Evolutionary conservation across 2,329 filamentous ascomycete species (phyloP), one percentile per base, ranked within the genome.

Genomic region (Plenodomus biglobosus): DNA sequence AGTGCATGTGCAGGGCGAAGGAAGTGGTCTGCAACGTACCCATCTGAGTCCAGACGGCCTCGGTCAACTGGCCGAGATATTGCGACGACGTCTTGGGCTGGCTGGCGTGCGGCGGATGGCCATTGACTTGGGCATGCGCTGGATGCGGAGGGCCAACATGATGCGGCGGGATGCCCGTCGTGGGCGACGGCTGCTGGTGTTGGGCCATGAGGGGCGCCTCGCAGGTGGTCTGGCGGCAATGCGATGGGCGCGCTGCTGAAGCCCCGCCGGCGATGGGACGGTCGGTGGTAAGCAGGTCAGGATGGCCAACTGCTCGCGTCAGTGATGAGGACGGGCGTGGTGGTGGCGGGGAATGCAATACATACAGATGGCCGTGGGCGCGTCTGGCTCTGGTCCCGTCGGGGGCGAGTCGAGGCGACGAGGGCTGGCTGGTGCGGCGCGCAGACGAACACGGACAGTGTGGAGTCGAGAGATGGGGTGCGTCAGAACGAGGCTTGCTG

Each of bases 41-140:
- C 61, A 97, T 88, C 70, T 94, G 88, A 67, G 95, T 81, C 92
- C 92, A 97, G 46, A 95, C 85, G 40, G 82, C 80, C 75, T 97
- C 92, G 65, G 95, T 97, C 66, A 92, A 82, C 6, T 83, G 78
- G 5, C 84, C 80, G 44, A 96, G 83, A 68, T 90, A 87, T 62
- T 92, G 87, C 60, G 87, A 84, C 18, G 88, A 81, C 41, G 82
- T 79, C 57, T 81, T 77, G 61, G 82, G 83, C 59, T 84, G 81
- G 40, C 73, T 76, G 51, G 78, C 80, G 62, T 81, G 83, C 46
- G 77, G 79, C 45, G 77, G 79, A 53, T 75, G 72, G 50, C 64
- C 82, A 71, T 74, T 85, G 67, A 74, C 81, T 67, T 75, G 80
- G 52, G 78, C 78, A 54, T 84, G 82, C 52, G 80, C 81, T 17